Conservation (phyloP, 495 filamentous ascomycete species). For the Evansstolkia leycettana region DNA sequence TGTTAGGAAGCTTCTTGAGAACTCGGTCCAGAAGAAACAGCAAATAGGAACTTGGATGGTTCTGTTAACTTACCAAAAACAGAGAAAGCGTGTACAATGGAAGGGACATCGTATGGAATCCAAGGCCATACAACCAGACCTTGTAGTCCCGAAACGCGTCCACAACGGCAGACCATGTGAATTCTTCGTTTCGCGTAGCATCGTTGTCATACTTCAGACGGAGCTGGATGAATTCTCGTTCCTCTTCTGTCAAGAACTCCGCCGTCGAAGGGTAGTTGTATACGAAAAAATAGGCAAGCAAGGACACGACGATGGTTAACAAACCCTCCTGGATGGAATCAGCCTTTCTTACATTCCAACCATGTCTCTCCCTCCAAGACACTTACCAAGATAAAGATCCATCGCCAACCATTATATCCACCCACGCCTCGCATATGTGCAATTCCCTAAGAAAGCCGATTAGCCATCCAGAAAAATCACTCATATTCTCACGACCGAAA, state of each 20-base stretch:
- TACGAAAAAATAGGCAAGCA: slow-evolving; percentile 55
- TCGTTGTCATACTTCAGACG: slow-evolving; percentile 51
- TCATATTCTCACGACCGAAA: slow-evolving; percentile 1
- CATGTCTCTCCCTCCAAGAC: neutral
- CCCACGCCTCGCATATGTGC: slow-evolving; percentile 52
- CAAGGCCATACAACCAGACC: slow-evolving; percentile 61
- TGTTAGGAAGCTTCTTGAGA: slow-evolving; percentile 1
- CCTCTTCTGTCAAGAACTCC: slow-evolving; percentile 51
- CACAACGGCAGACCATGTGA: slow-evolving; percentile 51
- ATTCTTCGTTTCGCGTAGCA: slow-evolving; percentile 48
- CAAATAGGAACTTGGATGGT: neutral
- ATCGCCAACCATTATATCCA: slow-evolving; percentile 60
- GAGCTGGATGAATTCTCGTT: slow-evolving; percentile 45
- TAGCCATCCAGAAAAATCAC: too few relatives aligned
- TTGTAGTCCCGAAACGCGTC: slow-evolving; percentile 59
- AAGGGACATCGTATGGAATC: slow-evolving; percentile 62
- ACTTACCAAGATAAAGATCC: slow-evolving; percentile 69
- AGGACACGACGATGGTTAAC: slow-evolving; percentile 50
- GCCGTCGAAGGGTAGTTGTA: slow-evolving; percentile 62
- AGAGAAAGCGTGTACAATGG: slow-evolving; percentile 69
- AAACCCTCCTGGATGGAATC: slow-evolving; percentile 55
- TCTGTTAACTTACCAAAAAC: slow-evolving; percentile 43
- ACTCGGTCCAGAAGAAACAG: too few relatives aligned
- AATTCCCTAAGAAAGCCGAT: slow-evolving; percentile 33
- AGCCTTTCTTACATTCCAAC: slow-evolving; percentile 4